phyloP scores from a whole-genome alignment of 208 protist genomes.

The Trypanosoma lewisi region DNA sequence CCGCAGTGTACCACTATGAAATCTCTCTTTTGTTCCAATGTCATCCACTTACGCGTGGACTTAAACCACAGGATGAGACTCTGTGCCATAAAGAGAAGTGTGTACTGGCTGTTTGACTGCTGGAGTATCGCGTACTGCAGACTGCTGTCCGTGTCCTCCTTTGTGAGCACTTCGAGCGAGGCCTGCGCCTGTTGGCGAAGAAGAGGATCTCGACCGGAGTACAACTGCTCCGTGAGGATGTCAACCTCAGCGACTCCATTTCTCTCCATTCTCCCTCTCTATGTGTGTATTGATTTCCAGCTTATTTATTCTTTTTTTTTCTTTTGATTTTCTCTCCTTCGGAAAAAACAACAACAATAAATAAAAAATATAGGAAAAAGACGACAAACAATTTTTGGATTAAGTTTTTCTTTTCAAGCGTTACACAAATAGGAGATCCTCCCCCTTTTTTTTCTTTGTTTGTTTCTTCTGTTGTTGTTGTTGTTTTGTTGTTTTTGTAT shows the following conservation, averaged over 20 bases:
- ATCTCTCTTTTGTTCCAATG: constrained; percentile 32
- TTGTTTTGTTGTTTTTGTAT: background rate
- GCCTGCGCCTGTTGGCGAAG: constrained; percentile 44
- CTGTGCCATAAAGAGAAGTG: constrained; percentile 72
- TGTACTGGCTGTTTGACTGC: constrained; percentile 75
- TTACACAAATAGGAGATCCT: too few species aligned
- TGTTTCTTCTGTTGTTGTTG: background rate
- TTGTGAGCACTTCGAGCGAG: constrained; percentile 43
- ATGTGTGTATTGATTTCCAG: background rate
- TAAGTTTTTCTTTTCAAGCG: too few species aligned
- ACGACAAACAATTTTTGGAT: too few species aligned
- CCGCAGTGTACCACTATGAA: constrained; percentile 63
- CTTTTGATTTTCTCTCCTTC: background rate
- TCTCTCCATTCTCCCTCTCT: constrained; percentile 15
- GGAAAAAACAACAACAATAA: background rate
- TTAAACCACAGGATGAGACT: constrained; percentile 71
- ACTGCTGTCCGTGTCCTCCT: constrained; percentile 44
- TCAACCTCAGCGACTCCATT: constrained; percentile 57
- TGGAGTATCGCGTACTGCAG: constrained; percentile 48
- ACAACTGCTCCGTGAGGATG: constrained; percentile 64
- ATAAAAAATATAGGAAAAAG: background rate
- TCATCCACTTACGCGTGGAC: constrained; percentile 50
- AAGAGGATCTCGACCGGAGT: constrained; percentile 47
- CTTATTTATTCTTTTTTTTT: background rate
- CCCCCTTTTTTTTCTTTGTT: background rate